phyloP scores from a whole-genome alignment of 108 stramenopile genomes.

The Pseudonitzschia pungens region DNA sequence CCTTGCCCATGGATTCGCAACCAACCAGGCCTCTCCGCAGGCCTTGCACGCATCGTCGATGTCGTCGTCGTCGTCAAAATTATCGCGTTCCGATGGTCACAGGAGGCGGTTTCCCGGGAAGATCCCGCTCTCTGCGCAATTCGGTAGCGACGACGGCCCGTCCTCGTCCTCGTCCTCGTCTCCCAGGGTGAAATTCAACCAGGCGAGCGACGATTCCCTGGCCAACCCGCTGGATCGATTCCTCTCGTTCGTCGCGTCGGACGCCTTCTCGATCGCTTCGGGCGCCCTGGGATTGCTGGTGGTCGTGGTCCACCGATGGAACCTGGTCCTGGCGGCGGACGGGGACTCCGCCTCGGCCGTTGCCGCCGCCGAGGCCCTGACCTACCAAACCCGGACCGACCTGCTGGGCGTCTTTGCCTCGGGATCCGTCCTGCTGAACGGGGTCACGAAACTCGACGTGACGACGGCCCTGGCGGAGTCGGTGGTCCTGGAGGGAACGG shows the following conservation, averaged over 20 bases:
- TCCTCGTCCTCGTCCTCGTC: too few relatives aligned
- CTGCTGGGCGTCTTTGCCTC: constrained; percentile 76
- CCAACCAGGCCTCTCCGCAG: too few relatives aligned
- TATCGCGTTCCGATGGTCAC: too few relatives aligned
- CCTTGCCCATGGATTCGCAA: too few relatives aligned
- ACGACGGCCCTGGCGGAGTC: constrained; percentile 63
- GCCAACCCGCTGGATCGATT: constrained; percentile 40
- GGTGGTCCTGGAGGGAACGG: constrained; percentile 65
- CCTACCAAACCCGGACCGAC: constrained; percentile 52
- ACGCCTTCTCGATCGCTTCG: constrained; percentile 62
- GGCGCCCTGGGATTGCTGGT: constrained; percentile 60
- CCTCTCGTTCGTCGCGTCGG: constrained; percentile 52
- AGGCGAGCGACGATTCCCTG: neutral
- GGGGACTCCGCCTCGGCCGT: neutral
- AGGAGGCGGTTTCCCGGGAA: too few relatives aligned
- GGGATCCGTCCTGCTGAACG: constrained; percentile 80
- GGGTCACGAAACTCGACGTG: constrained; percentile 76
- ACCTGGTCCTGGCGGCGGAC: constrained; percentile 27
- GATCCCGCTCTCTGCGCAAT: too few relatives aligned
- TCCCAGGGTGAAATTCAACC: neutral
- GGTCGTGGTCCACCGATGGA: constrained; percentile 53
- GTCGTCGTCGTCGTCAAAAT: too few relatives aligned
- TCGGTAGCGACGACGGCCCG: too few relatives aligned
- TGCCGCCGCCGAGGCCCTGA: constrained; percentile 34
- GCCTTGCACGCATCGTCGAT: too few relatives aligned